Evolutionary conservation across 352 stramenopile genomes (phyloP), one percentile per base, ranked within the genome.

Genomic region (Salisapilia sapeloensis): DNA sequence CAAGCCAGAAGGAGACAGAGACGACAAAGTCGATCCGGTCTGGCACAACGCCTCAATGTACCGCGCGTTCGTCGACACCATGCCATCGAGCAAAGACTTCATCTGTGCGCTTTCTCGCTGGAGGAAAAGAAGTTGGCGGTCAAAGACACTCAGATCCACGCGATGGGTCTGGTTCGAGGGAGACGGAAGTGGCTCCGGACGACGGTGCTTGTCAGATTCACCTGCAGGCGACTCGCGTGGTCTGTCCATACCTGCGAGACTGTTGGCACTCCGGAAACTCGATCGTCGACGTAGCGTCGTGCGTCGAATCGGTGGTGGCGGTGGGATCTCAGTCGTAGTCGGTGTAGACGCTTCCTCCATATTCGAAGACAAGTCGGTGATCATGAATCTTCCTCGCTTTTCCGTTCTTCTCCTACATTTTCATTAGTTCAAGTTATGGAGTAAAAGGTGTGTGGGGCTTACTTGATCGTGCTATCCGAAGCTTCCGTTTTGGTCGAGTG

Each of bases 291-390:
- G 29, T 46, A 9, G 36, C 24, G 9, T 24, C 20, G 9, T 34
- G 24, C 29, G 42, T 42, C 8, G 35, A 35, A 18, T 37, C 42
- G 9, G 49, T 48, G 42, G 47, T 40, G 48, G 22, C 24, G 24
- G 33, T 56, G 40, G 27, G 35, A 4, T n/a, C 6, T 4, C 33
- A 44, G 24, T 41, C 42, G 18, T 24, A 19, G 17, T 11, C 33
- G 19, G 40, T 1, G 51, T 33, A 16, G 47, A 47, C 20, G 41
- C 24, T 28, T 55, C 39, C 4, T 60, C 50, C 4, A 62, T 76
- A 30, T 80, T 66, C 0, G 70, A 63, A 6, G 70, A 82, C 44
- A 81, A 28, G 37, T 85, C 70, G 11, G 74, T 85, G 52, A 85
- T 85, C 13, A 66, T 85, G 29, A 85, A 85, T n/a, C 70, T 53